A percentile compares a stretch with the other conserved stretches of the same genome.
Evolutionary conservation across 1,139 yeast genomes (phyloP).

Genomic region (Saccharomyces uvarum): DNA sequence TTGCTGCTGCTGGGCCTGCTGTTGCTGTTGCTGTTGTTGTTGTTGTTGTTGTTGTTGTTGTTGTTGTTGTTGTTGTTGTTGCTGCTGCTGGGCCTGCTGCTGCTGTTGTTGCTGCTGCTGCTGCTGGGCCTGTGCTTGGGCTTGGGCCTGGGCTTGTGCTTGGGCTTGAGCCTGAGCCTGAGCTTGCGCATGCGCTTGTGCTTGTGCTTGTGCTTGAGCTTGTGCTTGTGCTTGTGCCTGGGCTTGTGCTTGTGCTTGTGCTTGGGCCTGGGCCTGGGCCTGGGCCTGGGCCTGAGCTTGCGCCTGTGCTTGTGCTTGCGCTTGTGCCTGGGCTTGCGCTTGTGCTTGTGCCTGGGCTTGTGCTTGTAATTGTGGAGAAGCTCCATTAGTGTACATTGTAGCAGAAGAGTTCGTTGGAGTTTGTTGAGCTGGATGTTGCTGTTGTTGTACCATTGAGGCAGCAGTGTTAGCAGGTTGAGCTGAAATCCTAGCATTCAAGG

Average conservation of each 20-base stretch:
- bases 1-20: conserved; percentile 10
- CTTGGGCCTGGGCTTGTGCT: conserved; percentile 5
- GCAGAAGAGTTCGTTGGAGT: conserved; percentile 10
- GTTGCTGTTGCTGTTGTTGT: conserved; percentile 10
- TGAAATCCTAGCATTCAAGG: conserved; percentile 23
- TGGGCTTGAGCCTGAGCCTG: conserved; percentile 8
- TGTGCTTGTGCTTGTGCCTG: conserved; percentile 20
- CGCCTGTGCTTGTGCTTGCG: conserved; percentile 10
- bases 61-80: conserved; percentile 6
- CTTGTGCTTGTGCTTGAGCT: conserved; percentile 21
- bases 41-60: conserved; percentile 9
- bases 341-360: conserved; percentile 19
- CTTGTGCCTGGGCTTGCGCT: conserved; percentile 16
- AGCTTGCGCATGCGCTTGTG: conserved; percentile 10
- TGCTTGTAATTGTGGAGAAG: conserved; percentile 11
- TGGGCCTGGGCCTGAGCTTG: conserved; percentile 3
- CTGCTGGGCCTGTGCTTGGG: conserved; percentile 6
- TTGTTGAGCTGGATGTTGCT: conserved; percentile 15
- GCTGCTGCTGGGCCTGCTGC: conserved; percentile 7
- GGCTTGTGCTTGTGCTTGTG: conserved; percentile 14
- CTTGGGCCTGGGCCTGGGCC: conserved; percentile 5
- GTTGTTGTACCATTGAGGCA: conserved; percentile 10
- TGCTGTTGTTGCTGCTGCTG: conserved; percentile 8
- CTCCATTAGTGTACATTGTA: conserved; percentile 9
- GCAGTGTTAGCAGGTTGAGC: not conserved